Conservation (phyloP, 1,139 yeast species). For the Suhomyces anneliseae region DNA sequence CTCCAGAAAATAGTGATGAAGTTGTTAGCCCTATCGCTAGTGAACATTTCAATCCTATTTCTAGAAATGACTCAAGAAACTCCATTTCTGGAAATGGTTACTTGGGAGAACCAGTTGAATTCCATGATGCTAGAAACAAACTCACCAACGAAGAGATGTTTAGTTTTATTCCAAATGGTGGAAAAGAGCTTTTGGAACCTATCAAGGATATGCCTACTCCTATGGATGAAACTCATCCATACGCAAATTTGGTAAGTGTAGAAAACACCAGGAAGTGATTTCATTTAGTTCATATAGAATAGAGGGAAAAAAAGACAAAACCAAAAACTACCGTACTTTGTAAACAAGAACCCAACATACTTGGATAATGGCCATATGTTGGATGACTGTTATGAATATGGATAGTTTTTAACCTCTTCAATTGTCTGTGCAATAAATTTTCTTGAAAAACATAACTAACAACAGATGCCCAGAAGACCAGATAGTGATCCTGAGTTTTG, state of each 20-base stretch:
- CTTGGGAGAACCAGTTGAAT: constrained; percentile 16
- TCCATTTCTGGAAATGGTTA: constrained; percentile 4
- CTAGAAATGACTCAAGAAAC: constrained; percentile 2
- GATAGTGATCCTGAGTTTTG: too few species aligned
- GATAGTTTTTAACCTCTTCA: too few species aligned
- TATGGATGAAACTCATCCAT: constrained; percentile 21
- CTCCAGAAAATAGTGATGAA: constrained; percentile 17
- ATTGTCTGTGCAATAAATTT: too few species aligned
- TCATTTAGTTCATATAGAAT: neutral
- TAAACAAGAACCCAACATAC: too few species aligned
- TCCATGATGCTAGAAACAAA: constrained; percentile 1
- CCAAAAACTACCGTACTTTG: too few species aligned
- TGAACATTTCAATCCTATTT: constrained; percentile 4
- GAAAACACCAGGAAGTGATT: constrained; percentile 4
- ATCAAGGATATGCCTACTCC: constrained; percentile 27
- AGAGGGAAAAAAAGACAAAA: too few species aligned
- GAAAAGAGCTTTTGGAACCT: constrained; percentile 17
- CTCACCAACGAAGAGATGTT: constrained; percentile 5
- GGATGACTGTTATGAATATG: too few species aligned
- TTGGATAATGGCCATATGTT: too few species aligned
- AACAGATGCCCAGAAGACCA: too few species aligned
- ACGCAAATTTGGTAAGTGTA: constrained; percentile 14
- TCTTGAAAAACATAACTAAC: too few species aligned
- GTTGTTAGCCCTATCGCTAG: constrained; percentile 13
- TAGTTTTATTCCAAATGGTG: constrained; percentile 5